Evolutionary conservation across 176 grass and related monocot species (phyloP), one percentile per base, ranked within the genome.

Genomic region (Cymbopogon citratus): DNA sequence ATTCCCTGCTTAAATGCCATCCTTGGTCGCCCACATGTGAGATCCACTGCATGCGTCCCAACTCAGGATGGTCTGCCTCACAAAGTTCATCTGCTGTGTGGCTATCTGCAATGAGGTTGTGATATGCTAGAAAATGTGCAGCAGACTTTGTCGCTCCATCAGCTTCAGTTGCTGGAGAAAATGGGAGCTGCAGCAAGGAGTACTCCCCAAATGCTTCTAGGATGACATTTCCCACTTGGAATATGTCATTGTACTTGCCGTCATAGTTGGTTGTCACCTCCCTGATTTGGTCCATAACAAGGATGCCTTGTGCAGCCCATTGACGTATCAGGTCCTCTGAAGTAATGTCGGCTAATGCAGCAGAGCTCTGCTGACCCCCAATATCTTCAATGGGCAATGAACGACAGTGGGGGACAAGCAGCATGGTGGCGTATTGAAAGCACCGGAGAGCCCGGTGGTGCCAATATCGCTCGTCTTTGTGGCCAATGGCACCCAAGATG

Each of bases 281-380:
- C n/a, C n/a, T n/a, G n/a, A n/a, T 49, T 41, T 52, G 5, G 2
- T 0, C 28, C 15, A 8, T 1, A 25, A 71, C 3, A 13, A 82
- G 5, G 16, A 77, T 7, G 23, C 67, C 84, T 12, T 79, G 29
- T 0, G 56, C 27, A 0, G 24, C 23, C 85, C 85, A 87, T 0
- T 64, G 85, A 1, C 57, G 31, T 13, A 82, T 87, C 5, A 87
- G 29, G 31, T 77, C 54, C 0, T 82, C 73, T 0, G 65, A 49
- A 7, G 51, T 63, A 6, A 29, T 26, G 12, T 12, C 1, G 3
- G 51, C 1, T 18, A 1, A 3, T n/a, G 2, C 45, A 48, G 12
- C 13, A 48, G 45, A 48, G 45, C 11, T 48, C 45, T 48, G 45
- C 12, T 48, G 45, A 3, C 45, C 45, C 15, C 2, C 45, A n/a